These are phyloP conservation scores for Euphrasia arctica DNA, from an alignment of 305 asterid genomes.

Conservation along the genomic window DNA sequence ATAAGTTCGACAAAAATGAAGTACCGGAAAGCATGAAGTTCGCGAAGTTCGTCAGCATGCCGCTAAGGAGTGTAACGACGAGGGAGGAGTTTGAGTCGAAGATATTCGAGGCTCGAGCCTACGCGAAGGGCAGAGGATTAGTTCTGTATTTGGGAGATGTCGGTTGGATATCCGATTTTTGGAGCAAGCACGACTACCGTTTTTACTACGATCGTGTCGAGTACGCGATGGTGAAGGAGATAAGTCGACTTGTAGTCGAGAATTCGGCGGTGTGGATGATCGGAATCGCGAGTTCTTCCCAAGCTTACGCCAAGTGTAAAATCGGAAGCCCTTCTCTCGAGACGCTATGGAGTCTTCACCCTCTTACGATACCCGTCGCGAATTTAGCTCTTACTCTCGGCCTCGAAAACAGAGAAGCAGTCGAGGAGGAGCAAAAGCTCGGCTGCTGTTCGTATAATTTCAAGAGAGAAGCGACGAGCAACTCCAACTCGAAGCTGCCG, in stretches of 20 bases:
- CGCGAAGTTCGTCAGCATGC: conserved; percentile 84
- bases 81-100: conserved; percentile 69
- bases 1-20: conserved; percentile 58
- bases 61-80: conserved; percentile 50
- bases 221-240: conserved; percentile 82
- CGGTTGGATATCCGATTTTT: conserved; percentile 75
- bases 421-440: conserved; percentile 58
- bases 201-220: conserved; percentile 63
- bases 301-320: conserved; percentile 69
- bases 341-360: conserved; percentile 82
- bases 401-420: conserved; percentile 49
- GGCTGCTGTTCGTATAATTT: conserved; percentile 64
- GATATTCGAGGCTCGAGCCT: conserved; percentile 66
- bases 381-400: conserved; percentile 67
- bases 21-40: conserved; percentile 53
- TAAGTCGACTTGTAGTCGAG: conserved; percentile 62
- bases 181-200: conserved; percentile 60
- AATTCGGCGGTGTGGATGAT: conserved; percentile 64
- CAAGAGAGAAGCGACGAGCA: conserved; percentile 54
- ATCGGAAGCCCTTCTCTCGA: conserved; percentile 75
- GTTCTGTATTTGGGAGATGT: conserved; percentile 86
- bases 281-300: conserved; percentile 60
- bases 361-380: conserved; percentile 60
- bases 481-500: conserved; percentile 63
- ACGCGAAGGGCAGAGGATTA: conserved; percentile 48